Evolutionary conservation across 805 yeast genomes (phyloP).

Genomic region (Ogataea angusta): DNA sequence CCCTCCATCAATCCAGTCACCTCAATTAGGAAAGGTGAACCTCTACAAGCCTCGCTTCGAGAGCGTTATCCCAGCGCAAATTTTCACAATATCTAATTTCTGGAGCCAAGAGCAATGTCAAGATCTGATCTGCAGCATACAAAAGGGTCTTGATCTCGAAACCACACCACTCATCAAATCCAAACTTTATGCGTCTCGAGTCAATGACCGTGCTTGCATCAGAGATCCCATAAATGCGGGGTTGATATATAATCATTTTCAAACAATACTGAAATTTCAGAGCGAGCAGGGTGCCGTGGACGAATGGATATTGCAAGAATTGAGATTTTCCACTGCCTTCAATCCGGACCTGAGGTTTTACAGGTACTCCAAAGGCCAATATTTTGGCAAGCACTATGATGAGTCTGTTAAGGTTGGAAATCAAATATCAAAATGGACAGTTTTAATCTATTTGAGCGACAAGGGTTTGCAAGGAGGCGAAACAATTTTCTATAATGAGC

Average conservation of each 20-base stretch:
- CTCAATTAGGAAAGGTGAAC: not conserved
- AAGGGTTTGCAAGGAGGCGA: constrained; percentile 58
- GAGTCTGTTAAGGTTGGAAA: constrained; percentile 46
- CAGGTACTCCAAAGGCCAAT: constrained; percentile 54
- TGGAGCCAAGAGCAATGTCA: constrained; percentile 37
- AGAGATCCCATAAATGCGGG: constrained; percentile 38
- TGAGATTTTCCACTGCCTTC: constrained; percentile 42
- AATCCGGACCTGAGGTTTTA: constrained; percentile 57
- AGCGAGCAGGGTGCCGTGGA: constrained; percentile 31
- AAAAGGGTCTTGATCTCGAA: constrained; percentile 29
- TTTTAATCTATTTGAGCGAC: constrained; percentile 54
- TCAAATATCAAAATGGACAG: constrained; percentile 51
- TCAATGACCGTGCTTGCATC: constrained; percentile 48
- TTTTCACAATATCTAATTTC: constrained; percentile 39
- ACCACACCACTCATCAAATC: constrained; percentile 49
- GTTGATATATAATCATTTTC: constrained; percentile 43
- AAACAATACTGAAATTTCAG: constrained; percentile 29
- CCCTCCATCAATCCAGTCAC: constrained; percentile 5
- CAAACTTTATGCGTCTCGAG: constrained; percentile 53
- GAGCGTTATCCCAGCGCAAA: constrained; percentile 33
- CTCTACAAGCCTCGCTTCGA: constrained; percentile 12
- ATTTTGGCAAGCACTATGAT: constrained; percentile 60
- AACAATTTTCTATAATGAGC: constrained; percentile 44
- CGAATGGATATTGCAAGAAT: constrained; percentile 28
- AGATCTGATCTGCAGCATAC: constrained; percentile 35